Conservation (phyloP, 495 filamentous ascomycete species). For the Podospora conica region DNA sequence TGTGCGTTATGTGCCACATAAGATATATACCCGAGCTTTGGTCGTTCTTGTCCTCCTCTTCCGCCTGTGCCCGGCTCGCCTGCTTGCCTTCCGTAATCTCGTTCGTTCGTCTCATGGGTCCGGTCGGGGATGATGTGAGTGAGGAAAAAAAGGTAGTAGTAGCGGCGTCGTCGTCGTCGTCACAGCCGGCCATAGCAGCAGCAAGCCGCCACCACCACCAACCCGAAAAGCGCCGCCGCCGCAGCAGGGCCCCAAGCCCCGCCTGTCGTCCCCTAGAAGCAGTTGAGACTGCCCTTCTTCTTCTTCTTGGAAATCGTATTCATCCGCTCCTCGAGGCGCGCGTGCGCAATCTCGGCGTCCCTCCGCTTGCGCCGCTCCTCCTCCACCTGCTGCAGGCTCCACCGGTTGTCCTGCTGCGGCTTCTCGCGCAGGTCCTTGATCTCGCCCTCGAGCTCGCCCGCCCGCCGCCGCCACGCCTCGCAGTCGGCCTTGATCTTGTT, state of each 20-base stretch:
- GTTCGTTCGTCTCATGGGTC: neutral
- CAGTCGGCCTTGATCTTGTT: constrained; percentile 81
- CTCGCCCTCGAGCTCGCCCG: constrained; percentile 70
- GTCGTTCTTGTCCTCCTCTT: neutral
- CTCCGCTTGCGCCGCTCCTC: constrained; percentile 82
- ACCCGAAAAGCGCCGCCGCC: neutral
- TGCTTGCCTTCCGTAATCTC: neutral
- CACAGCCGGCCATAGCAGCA: neutral
- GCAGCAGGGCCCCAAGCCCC: neutral
- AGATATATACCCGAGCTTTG: constrained; percentile 1
- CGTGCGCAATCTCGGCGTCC: constrained; percentile 81
- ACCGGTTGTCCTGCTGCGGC: constrained; percentile 53
- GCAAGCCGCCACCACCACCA: neutral
- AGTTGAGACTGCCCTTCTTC: constrained; percentile 93
- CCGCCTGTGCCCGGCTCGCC: too few species aligned
- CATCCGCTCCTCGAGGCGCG: constrained; percentile 90
- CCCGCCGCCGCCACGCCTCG: constrained; percentile 85
- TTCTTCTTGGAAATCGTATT: constrained; percentile 89
- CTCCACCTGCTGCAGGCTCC: constrained; percentile 87
- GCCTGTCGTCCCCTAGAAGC: constrained; percentile 64
- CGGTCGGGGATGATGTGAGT: too few species aligned
- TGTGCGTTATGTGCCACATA: constrained; percentile 3
- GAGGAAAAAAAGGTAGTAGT: neutral
- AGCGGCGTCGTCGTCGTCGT: neutral
- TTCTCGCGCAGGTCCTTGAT: constrained; percentile 55